Conservation (phyloP, 805 yeast species). For the Metschnikowia henanensis region DNA sequence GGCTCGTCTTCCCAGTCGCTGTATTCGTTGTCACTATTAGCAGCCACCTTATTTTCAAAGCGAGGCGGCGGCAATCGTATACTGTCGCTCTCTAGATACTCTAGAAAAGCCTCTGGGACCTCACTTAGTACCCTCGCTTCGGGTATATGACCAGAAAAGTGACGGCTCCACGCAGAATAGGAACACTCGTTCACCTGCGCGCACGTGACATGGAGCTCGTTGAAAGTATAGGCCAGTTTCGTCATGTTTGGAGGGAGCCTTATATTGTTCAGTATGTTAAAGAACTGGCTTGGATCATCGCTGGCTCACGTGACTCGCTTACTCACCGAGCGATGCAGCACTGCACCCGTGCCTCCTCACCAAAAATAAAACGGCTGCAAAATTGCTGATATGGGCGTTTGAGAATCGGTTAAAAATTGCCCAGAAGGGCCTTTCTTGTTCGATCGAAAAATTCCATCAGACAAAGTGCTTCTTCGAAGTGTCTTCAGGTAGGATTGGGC, state of each 20-base stretch:
- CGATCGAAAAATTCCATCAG: too few species aligned
- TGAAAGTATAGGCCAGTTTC: conserved; percentile 26
- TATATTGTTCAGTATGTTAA: too few species aligned
- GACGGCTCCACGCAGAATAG: conserved; percentile 35
- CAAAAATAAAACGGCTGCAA: too few species aligned
- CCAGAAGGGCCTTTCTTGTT: too few species aligned
- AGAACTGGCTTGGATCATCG: too few species aligned
- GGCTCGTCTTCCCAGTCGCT: conserved; percentile 69
- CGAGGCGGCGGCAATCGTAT: conserved; percentile 18
- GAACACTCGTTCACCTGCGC: conserved; percentile 34
- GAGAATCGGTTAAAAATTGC: too few species aligned
- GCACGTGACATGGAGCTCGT: conserved; percentile 24
- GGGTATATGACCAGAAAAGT: conserved; percentile 22
- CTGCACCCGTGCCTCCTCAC: too few species aligned
- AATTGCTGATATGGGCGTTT: too few species aligned
- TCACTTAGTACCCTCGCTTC: conserved; percentile 30
- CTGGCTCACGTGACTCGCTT: too few species aligned
- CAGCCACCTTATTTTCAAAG: conserved; percentile 14
- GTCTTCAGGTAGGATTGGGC: too few species aligned
- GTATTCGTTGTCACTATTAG: conserved; percentile 61
- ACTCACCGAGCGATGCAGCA: too few species aligned
- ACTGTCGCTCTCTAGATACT: conserved; percentile 29
- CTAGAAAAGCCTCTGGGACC: conserved; percentile 34
- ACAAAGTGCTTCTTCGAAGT: too few species aligned
- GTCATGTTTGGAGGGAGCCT: conserved; percentile 3